Conservation (phyloP, 345 rosid species). For the Sapria himalayana region DNA sequence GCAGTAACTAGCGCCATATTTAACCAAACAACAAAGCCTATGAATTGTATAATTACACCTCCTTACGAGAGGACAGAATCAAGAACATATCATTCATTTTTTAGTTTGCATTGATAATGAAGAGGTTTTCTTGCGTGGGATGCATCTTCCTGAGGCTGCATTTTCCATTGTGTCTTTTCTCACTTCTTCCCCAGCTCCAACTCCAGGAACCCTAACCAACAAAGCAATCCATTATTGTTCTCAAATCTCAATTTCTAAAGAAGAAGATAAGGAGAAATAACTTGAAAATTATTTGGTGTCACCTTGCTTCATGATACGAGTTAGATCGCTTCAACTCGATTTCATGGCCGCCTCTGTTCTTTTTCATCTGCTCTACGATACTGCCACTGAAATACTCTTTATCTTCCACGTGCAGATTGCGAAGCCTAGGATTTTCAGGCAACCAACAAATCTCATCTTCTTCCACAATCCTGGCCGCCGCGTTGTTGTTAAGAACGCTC, state of each 20-base stretch:
- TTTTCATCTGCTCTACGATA: slow-evolving; percentile 42
- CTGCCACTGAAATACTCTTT: slow-evolving; percentile 87
- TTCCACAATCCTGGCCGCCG: slow-evolving; percentile 18
- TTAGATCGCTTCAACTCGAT: slow-evolving; percentile 47
- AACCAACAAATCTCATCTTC: slow-evolving; percentile 38
- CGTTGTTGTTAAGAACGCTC: slow-evolving; percentile 28
- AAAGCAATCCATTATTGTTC: too few species aligned
- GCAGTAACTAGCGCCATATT: too few species aligned
- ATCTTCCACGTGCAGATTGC: slow-evolving; percentile 53
- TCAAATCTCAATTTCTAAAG: too few species aligned
- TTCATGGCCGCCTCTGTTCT: slow-evolving; percentile 19
- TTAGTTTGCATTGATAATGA: slow-evolving; percentile 24
- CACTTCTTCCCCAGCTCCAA: slow-evolving; percentile 7
- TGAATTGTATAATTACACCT: too few species aligned
- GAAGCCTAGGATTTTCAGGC: slow-evolving; percentile 94
- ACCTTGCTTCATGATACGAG: slow-evolving; percentile 64
- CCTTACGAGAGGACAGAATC: too few species aligned
- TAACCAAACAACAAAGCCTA: too few species aligned
- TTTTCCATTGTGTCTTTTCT: slow-evolving; percentile 13
- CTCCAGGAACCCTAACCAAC: too few species aligned
- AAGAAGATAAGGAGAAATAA: too few species aligned
- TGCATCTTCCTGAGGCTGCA: slow-evolving; percentile 34
- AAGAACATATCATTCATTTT: slow-evolving; percentile 12
- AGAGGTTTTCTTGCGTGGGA: slow-evolving; percentile 35
- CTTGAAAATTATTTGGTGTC: too few species aligned